A percentile compares a stretch with the other conserved stretches of the same genome.
phyloP scores from a whole-genome alignment of 2,329 filamentous ascomycete genomes.

The Trichophyton schoenleinii region DNA sequence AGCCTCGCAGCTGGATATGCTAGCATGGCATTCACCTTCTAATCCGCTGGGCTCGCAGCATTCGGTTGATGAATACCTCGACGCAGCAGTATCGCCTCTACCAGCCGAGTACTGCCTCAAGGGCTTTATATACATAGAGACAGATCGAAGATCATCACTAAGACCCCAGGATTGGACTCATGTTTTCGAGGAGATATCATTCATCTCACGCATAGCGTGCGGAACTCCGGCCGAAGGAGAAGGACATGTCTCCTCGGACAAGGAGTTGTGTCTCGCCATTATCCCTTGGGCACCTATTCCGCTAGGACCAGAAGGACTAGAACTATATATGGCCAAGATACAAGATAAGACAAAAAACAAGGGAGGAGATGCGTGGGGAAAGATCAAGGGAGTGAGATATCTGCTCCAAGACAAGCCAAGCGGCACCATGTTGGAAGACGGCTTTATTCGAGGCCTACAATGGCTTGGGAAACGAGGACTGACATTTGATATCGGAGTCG shows the following conservation, averaged over 20 bases:
- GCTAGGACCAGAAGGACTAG: constrained; percentile 47
- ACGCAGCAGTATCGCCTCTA: constrained; percentile 21
- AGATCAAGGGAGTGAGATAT: constrained; percentile 69
- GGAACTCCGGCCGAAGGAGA: constrained; percentile 46
- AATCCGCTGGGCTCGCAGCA: constrained; percentile 51
- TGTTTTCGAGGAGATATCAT: constrained; percentile 60
- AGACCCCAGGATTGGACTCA: constrained; percentile 45
- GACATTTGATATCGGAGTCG: constrained; percentile 73
- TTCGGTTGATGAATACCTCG: constrained; percentile 52
- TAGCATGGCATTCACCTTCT: constrained; percentile 56
- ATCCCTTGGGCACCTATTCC: constrained; percentile 80
- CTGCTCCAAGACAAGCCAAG: constrained; percentile 64
- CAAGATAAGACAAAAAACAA: constrained; percentile 28
- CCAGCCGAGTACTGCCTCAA: constrained; percentile 34
- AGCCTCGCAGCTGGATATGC: constrained; percentile 48
- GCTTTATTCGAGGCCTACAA: constrained; percentile 54
- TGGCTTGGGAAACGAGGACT: constrained; percentile 52
- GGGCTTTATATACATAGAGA: constrained; percentile 74
- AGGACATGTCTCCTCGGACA: constrained; percentile 43
- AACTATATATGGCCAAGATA: constrained; percentile 52
- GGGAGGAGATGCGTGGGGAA: constrained; percentile 49
- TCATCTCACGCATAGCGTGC: constrained; percentile 52
- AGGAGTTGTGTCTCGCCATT: constrained; percentile 51
- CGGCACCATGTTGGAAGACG: constrained; percentile 50
- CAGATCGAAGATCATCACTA: constrained; percentile 57